Percentiles rank a stretch among this genome's conserved stretches.
Conservation (phyloP, 2,329 filamentous ascomycete species). For the Achaetomium macrosporum region DNA sequence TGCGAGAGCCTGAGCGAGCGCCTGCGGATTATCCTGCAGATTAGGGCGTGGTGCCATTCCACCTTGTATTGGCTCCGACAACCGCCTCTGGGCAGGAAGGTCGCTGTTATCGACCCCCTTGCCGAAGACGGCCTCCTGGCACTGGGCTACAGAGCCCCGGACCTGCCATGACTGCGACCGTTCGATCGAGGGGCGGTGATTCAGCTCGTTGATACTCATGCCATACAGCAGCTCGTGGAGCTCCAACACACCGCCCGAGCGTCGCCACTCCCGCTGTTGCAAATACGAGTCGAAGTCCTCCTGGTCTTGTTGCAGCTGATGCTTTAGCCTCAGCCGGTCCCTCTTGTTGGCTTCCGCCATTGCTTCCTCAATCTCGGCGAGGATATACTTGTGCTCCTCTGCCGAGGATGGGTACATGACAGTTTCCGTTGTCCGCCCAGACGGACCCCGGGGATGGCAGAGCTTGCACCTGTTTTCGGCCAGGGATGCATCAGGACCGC, state of each 20-base stretch:
- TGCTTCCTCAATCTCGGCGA: slow-evolving; percentile 14
- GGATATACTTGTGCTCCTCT: slow-evolving; percentile 7
- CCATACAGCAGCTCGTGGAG: slow-evolving; percentile 2
- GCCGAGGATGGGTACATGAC: neutral
- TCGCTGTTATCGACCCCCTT: too few species aligned
- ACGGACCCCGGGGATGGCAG: neutral
- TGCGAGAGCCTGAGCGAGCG: too few species aligned
- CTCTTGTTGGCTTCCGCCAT: slow-evolving; percentile 7
- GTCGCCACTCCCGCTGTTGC: slow-evolving; percentile 2
- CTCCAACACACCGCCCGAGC: slow-evolving; percentile 3
- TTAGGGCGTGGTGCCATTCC: too few species aligned
- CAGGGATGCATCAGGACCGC: slow-evolving; percentile 8
- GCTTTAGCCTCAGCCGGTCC: slow-evolving; percentile 4
- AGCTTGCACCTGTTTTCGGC: slow-evolving; percentile 12
- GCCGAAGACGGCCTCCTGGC: too few species aligned
- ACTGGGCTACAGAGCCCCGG: neutral
- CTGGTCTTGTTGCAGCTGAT: neutral
- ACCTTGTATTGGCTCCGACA: too few species aligned
- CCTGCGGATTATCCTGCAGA: too few species aligned
- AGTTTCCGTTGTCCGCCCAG: neutral
- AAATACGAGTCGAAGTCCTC: slow-evolving; percentile 1
- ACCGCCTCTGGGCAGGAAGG: too few species aligned
- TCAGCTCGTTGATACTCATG: slow-evolving; percentile 6
- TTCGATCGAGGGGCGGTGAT: neutral
- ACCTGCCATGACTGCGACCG: neutral